phyloP scores from a whole-genome alignment of 208 protist species.

The Eutreptiella sp. region DNA sequence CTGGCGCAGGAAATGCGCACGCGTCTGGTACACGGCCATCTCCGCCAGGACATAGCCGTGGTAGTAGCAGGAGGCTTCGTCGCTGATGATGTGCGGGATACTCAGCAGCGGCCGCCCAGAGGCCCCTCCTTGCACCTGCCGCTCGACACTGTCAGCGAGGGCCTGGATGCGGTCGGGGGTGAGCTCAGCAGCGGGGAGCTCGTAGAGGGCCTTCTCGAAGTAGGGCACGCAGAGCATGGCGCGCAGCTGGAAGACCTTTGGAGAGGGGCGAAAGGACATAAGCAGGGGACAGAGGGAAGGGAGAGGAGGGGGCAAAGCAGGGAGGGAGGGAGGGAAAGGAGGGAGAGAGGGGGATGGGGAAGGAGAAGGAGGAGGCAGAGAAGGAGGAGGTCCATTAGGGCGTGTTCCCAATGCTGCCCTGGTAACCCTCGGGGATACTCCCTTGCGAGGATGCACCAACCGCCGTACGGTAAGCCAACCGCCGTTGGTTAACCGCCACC shows the following conservation, averaged over 20 bases:
- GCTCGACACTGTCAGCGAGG: conserved; percentile 36
- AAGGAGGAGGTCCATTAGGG: too few relatives aligned
- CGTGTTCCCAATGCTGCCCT: too few relatives aligned
- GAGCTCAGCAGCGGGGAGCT: conserved; percentile 35
- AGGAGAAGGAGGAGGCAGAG: too few relatives aligned
- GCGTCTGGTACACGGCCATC: conserved; percentile 35
- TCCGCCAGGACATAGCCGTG: conserved; percentile 43
- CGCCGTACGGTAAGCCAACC: too few relatives aligned
- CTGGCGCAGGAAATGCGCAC: conserved; percentile 8
- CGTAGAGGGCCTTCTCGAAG: conserved; percentile 46
- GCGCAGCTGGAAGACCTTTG: conserved; percentile 28
- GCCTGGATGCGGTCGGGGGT: conserved; percentile 26
- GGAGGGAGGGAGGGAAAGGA: too few relatives aligned
- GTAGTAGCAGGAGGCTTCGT: conserved; percentile 42
- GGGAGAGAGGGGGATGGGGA: too few relatives aligned
- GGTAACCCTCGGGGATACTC: too few relatives aligned
- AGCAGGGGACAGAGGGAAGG: too few relatives aligned
- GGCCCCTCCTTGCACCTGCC: conserved; percentile 18
- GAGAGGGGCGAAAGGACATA: too few relatives aligned
- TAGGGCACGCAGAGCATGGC: conserved; percentile 41
- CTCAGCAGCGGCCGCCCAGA: conserved; percentile 19
- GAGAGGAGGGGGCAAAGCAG: too few relatives aligned
- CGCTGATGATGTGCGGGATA: conserved; percentile 39
- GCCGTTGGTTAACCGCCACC: too few relatives aligned
- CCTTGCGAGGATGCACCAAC: too few relatives aligned